Evolutionary conservation across 169 alveolate species (phyloP).

Genomic region (Plasmodium cynomolgi): DNA sequence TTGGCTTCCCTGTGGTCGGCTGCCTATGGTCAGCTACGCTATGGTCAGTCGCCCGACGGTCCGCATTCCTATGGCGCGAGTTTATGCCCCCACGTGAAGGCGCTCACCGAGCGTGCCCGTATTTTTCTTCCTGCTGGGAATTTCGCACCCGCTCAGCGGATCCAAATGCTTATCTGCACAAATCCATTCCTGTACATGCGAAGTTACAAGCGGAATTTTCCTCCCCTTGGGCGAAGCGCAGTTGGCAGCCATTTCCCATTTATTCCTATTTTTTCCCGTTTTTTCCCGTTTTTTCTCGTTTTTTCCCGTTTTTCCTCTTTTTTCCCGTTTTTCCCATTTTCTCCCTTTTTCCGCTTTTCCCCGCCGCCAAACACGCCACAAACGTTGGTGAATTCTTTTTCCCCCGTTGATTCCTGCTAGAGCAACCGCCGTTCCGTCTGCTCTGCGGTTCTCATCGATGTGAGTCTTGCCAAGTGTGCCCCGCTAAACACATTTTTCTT

Average conservation of each 20-base stretch:
- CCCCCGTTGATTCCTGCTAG: not conserved
- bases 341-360: not conserved
- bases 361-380: not conserved
- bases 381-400: not conserved
- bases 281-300: not conserved
- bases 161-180: not conserved
- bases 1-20: not conserved
- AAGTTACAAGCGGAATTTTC: not conserved
- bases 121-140: not conserved
- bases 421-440: not conserved
- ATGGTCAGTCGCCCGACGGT: too few species aligned
- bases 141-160: not conserved
- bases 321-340: not conserved
- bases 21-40: not conserved
- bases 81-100: not conserved
- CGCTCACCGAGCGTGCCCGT: not conserved
- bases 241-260: not conserved
- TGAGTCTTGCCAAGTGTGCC: not conserved
- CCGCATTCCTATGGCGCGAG: not conserved
- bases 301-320: too few species aligned
- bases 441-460: not conserved
- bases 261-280: not conserved
- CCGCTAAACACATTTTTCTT: not conserved
- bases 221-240: not conserved
- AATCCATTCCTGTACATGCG: not conserved